These are phyloP conservation scores for Plasmodium sp. DNA, from an alignment of 169 alveolate species.

Conservation along the genomic window DNA sequence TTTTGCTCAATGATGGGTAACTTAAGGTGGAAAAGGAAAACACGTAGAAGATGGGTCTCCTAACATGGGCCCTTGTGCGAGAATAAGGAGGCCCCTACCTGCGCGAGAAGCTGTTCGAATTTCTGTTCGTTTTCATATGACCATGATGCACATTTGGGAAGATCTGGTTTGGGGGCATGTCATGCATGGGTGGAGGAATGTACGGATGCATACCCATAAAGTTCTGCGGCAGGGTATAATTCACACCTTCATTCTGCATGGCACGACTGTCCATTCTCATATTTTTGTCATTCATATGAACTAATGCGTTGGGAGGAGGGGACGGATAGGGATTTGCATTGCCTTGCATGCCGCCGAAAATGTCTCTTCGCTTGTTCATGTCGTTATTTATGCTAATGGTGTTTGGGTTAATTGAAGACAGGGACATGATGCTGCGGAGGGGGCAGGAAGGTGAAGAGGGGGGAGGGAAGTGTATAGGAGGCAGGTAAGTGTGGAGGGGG, in stretches of 20 bases:
- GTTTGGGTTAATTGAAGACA: conserved; percentile 8
- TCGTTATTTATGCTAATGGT: conserved; percentile 1
- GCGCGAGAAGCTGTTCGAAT: conserved; percentile 14
- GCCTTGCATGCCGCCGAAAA: background rate
- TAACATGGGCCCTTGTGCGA: background rate
- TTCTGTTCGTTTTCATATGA: conserved; percentile 32
- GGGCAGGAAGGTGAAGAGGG: background rate
- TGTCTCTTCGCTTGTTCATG: conserved; percentile 18
- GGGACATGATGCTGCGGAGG: background rate
- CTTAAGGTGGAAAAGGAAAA: background rate
- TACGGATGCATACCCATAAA: background rate
- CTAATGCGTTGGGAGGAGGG: conserved; percentile 5
- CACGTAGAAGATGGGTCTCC: background rate
- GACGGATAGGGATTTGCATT: background rate
- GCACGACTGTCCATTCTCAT: conserved; percentile 13
- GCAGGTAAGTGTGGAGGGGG: background rate
- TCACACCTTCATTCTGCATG: conserved; percentile 5
- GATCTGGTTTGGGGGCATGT: conserved; percentile 2
- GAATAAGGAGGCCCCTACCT: background rate
- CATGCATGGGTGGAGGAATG: conserved; percentile 21
- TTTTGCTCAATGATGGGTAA: background rate
- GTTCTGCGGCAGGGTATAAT: conserved; percentile 20
- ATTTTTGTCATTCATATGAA: conserved; percentile 41
- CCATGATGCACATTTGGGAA: conserved; percentile 13
- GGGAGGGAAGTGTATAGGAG: background rate